Conservation (phyloP, 768 basidiomycete genomes). For the Mycena crocata region DNA sequence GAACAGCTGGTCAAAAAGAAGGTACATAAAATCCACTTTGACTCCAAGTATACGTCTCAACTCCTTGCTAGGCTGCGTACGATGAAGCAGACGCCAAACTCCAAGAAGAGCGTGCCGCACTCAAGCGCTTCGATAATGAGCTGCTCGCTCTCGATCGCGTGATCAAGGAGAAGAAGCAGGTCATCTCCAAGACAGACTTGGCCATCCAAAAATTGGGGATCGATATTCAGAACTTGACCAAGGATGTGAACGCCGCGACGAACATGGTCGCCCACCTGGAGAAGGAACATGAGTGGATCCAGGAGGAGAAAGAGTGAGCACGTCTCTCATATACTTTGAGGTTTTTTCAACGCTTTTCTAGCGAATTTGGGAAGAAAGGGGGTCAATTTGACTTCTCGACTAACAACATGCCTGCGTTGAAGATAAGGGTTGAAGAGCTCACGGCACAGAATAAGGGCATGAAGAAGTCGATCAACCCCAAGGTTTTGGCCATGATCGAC, state of each 20-base stretch:
- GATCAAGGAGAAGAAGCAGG: conserved; percentile 85
- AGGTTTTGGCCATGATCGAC: conserved; percentile 96
- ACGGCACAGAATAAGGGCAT: conserved; percentile 83
- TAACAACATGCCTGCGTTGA: conserved; percentile 69
- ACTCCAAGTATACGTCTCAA: not conserved
- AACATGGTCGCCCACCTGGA: conserved; percentile 75
- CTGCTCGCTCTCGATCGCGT: conserved; percentile 84
- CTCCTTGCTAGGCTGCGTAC: conserved; percentile 59
- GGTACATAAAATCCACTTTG: conserved; percentile 45
- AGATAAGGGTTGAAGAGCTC: conserved; percentile 77
- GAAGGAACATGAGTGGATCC: conserved; percentile 89
- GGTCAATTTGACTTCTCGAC: conserved; percentile 84
- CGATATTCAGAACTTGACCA: conserved; percentile 68
- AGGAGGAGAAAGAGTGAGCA: conserved; percentile 81
- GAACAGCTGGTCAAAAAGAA: conserved; percentile 59
- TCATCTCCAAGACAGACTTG: conserved; percentile 75
- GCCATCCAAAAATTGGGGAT: conserved; percentile 76
- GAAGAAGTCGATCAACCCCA: conserved; percentile 96
- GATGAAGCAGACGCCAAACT: conserved; percentile 77
- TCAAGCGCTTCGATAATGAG: conserved; percentile 91
- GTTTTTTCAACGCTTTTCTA: conserved; percentile 42
- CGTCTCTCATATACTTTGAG: not conserved
- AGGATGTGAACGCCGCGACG: conserved; percentile 70
- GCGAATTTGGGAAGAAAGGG: conserved; percentile 86
- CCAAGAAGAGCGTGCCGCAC: conserved; percentile 86